phyloP scores from a whole-genome alignment of 31 red algal genomes.

The Asparagopsis taxiformis region DNA sequence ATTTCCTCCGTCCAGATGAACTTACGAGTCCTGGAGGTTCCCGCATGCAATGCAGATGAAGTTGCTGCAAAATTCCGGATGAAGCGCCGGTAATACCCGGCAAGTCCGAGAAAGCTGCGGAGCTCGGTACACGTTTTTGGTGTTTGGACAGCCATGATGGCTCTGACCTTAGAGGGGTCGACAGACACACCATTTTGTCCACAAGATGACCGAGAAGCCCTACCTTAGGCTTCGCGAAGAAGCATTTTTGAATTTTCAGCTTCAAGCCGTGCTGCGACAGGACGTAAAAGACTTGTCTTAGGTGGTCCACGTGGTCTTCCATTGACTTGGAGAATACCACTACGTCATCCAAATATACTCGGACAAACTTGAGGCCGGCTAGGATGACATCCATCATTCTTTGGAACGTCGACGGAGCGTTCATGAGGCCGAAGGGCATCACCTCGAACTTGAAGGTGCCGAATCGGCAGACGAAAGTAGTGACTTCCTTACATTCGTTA shows the following conservation, averaged over 20 bases:
- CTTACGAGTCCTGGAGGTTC: not conserved
- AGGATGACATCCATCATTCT: conserved; percentile 34
- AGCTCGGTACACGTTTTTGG: not conserved
- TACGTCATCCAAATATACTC: conserved; percentile 11
- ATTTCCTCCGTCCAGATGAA: not conserved
- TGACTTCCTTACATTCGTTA: conserved; percentile 12
- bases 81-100: conserved; percentile 31
- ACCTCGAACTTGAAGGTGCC: conserved; percentile 36
- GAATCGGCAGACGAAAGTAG: not conserved
- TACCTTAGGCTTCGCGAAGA: not conserved
- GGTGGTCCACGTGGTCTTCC: conserved; percentile 13
- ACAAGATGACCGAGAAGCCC: conserved; percentile 2
- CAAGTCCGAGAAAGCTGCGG: conserved; percentile 26
- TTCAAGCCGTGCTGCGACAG: not conserved
- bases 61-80: conserved; percentile 5
- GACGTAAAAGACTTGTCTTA: not conserved
- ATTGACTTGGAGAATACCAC: conserved; percentile 22
- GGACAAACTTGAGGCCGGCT: not conserved
- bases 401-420: conserved; percentile 32
- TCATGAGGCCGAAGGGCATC: conserved; percentile 32
- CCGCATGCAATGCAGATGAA: conserved; percentile 1
- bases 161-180: not conserved
- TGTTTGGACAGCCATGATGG: not conserved
- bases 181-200: not conserved
- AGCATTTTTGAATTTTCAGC: conserved; percentile 1